phyloP scores from a whole-genome alignment of 805 yeast species.

The Teunomyces panamensis region DNA sequence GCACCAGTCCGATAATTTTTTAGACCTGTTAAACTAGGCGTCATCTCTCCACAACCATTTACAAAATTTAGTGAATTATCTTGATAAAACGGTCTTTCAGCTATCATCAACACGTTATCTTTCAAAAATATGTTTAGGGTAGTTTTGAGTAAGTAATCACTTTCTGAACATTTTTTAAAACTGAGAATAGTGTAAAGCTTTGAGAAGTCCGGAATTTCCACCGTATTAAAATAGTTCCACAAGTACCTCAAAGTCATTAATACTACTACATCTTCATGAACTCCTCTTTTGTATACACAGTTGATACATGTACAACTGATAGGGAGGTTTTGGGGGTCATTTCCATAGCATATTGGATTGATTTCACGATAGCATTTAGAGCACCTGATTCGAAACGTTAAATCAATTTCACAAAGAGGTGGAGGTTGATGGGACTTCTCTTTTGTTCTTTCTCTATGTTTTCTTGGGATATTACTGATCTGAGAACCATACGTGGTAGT shows the following conservation, averaged over 20 bases:
- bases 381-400: conserved; percentile 17
- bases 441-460: background rate
- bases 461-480: too few relatives aligned
- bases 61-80: background rate
- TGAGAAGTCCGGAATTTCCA: conserved; percentile 1
- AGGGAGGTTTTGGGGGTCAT: conserved; percentile 3
- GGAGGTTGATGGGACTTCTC: background rate
- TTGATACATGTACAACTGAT: conserved; percentile 10
- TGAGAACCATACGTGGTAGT: too few relatives aligned
- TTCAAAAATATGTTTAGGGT: conserved; percentile 12
- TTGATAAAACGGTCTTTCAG: conserved; percentile 5
- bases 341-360: conserved; percentile 37
- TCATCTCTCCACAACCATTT: conserved; percentile 9
- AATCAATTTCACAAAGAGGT: background rate
- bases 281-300: conserved; percentile 25
- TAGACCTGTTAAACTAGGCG: conserved; percentile 11
- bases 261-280: conserved; percentile 16
- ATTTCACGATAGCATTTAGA: conserved; percentile 24
- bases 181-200: background rate
- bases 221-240: conserved; percentile 19
- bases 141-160: conserved; percentile 4
- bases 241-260: conserved; percentile 36
- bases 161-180: background rate
- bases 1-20: conserved; percentile 1
- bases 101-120: conserved; percentile 10